Base-by-base conservation (phyloP, 2,329 filamentous ascomycete species). In the Pseudogymnoascus sp. region DNA sequence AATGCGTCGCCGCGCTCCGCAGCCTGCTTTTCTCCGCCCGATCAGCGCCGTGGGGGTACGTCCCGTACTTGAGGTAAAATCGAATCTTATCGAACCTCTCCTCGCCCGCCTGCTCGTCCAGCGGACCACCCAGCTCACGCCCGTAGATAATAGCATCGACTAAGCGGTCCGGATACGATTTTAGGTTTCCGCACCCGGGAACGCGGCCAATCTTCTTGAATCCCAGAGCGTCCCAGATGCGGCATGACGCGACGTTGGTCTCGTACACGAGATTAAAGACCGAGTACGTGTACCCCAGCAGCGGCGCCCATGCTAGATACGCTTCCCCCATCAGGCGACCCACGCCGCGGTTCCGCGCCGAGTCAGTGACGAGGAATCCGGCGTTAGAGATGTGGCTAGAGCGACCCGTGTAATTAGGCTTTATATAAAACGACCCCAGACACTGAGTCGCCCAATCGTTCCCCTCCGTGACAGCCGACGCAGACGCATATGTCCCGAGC, bases 81-180 rank as follows among this genome's bases (percentile, higher is more conserved):
- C 92, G 89, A 74, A 97, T 97, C 81, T 97, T 97, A 80, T 97
- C 93, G 80, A 97, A 97, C 69, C 94, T 90, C 78, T 97, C 92
- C 79, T 97, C 92, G 74, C 88, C 92, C 70, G 93, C 88, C 73
- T 90, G 87, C 74, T 94, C 90, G 72, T 94, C 90, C 69, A 82
- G 83, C 69, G 90, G 87, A 37, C 79, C 68, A 5, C 69, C 70
- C 4, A 73, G 66, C 35, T 87, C 85, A 61, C 84, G 81, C 35
- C 87, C 87, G 69, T 83, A 84, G 58, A 85, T 83, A 60, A 85
- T 83, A 18, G 81, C 82, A 70, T 84, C 82, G 18, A 84, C 79
- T 5, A 78, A 75, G 64, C 82, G 77, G 7, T 75, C 76, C 1
- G 80, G 80, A 52, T 78, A 76, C 7, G 79, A 80, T 60, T 80